These are phyloP conservation scores for Glycyrrhiza uralensis DNA, from an alignment of 306 rosid genomes.

Conservation along the genomic window DNA sequence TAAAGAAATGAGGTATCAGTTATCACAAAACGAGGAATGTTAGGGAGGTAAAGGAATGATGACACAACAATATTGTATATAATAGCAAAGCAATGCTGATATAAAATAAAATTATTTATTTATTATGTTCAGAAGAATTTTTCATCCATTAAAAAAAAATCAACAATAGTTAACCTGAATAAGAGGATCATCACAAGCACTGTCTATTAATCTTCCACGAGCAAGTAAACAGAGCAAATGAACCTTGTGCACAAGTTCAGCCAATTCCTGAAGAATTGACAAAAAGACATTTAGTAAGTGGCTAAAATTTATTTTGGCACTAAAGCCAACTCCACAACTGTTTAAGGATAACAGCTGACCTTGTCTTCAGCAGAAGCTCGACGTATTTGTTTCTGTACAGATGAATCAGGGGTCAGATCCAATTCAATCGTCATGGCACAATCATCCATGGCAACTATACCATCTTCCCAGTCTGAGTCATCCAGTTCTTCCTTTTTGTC, in stretches of 20 bases:
- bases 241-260: constrained; percentile 85
- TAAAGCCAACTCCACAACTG: constrained; percentile 20
- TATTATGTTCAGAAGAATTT: background rate
- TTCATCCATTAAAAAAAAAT: constrained; percentile 5
- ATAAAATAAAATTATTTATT: background rate
- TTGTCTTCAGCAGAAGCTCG: constrained; percentile 80
- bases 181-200: constrained; percentile 79
- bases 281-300: constrained; percentile 6
- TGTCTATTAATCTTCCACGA: constrained; percentile 85
- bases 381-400: constrained; percentile 45
- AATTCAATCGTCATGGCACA: constrained; percentile 63
- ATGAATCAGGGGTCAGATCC: constrained; percentile 51
- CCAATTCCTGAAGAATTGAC: constrained; percentile 50
- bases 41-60: constrained; percentile 1
- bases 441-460: constrained; percentile 44
- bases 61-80: background rate
- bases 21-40: background rate
- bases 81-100: constrained; percentile 4
- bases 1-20: background rate
- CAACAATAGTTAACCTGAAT: constrained; percentile 58
- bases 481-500: constrained; percentile 53
- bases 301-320: constrained; percentile 24
- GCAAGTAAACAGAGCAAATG: constrained; percentile 93
- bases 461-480: constrained; percentile 95
- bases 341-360: constrained; percentile 42